Evolutionary conservation across 225 moss, liverwort and hornwort species (phyloP).

Genomic region (Marchantia paleacea): DNA sequence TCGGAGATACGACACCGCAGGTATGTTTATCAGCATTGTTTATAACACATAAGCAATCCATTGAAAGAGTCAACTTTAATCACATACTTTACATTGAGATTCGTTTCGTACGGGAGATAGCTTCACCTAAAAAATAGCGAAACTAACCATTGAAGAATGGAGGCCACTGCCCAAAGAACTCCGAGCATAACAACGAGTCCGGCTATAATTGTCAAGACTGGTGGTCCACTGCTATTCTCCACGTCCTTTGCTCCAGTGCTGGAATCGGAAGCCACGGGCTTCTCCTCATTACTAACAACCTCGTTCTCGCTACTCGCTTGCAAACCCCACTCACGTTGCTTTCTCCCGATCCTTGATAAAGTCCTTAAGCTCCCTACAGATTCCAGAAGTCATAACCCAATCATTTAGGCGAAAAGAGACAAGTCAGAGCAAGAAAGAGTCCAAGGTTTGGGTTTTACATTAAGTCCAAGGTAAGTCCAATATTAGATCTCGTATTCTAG

Average conservation of each 20-base stretch:
- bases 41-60: no score
- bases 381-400: neutral
- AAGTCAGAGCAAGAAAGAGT: no score
- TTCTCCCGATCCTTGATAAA: neutral
- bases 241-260: neutral
- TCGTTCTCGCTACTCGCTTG: neutral
- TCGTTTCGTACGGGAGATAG: no score
- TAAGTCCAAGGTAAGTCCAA: no score
- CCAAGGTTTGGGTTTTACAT: no score
- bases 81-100: no score
- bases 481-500: no score
- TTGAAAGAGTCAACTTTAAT: no score
- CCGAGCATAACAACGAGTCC: conserved; percentile 24
- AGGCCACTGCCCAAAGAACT: conserved; percentile 20
- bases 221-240: conserved; percentile 26
- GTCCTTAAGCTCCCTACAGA: conserved; percentile 1
- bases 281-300: neutral
- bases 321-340: neutral
- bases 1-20: no score
- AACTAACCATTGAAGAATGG: conserved; percentile 12
- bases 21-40: no score
- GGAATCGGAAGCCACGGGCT: neutral
- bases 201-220: conserved; percentile 31
- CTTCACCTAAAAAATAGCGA: no score
- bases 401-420: no score